Percentiles rank a stretch among this genome's conserved stretches.
Evolutionary conservation across 805 yeast species (phyloP).

Genomic region (Zygosaccharomyces gambellarensis): DNA sequence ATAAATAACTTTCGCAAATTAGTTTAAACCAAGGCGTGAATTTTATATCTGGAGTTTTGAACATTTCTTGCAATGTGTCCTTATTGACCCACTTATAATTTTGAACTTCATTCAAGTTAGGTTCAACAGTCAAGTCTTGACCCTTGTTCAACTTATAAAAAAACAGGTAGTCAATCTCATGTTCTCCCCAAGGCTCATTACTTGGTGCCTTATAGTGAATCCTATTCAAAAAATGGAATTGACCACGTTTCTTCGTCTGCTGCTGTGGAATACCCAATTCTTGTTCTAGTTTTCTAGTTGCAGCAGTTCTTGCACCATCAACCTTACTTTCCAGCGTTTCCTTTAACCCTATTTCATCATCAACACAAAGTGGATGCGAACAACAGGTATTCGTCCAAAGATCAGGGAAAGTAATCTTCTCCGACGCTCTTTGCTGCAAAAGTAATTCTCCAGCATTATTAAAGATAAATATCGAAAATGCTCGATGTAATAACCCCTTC

Average conservation of each 20-base stretch:
- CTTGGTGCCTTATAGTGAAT: conserved; percentile 91
- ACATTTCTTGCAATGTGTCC: conserved; percentile 67
- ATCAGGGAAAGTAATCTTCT: conserved; percentile 92
- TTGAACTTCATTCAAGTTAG: conserved; percentile 81
- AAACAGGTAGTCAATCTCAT: conserved; percentile 92
- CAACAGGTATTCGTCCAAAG: conserved; percentile 99
- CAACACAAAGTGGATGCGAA: conserved; percentile 89
- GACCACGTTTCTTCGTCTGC: conserved; percentile 53
- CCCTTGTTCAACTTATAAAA: conserved; percentile 56
- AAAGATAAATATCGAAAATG: conserved; percentile 92
- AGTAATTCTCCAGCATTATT: conserved; percentile 69
- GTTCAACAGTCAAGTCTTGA: conserved; percentile 42
- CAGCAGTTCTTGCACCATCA: conserved; percentile 79
- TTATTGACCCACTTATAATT: conserved; percentile 71
- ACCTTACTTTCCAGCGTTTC: conserved; percentile 53
- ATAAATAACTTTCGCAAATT: conserved; percentile 85
- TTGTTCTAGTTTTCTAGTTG: conserved; percentile 86
- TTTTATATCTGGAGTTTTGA: conserved; percentile 54
- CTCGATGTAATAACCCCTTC: conserved; percentile 85
- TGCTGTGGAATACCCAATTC: conserved; percentile 76
- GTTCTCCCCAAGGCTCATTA: conserved; percentile 91
- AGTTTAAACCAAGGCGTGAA: conserved; percentile 99
- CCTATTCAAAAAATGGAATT: conserved; percentile 81
- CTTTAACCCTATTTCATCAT: conserved; percentile 66
- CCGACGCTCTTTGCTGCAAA: conserved; percentile 92